A percentile compares a stretch with the other conserved stretches of the same genome.
Evolutionary conservation across 1,284 basidiomycete species (phyloP).

Genomic region (Pterula multifida): DNA sequence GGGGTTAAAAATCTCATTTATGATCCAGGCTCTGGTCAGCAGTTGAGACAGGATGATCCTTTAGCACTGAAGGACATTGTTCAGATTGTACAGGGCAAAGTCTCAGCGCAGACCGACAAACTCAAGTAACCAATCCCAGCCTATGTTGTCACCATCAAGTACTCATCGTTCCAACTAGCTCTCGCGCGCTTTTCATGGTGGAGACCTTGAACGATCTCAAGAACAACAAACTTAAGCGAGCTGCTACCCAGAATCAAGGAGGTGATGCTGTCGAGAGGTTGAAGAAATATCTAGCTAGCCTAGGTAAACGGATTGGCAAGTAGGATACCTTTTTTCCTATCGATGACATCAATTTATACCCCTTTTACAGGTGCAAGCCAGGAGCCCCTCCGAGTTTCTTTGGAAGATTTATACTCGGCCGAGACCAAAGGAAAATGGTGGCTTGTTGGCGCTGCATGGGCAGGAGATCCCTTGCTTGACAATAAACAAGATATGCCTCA

Average conservation of each 20-base stretch:
- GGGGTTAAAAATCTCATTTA: not conserved
- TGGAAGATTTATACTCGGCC: constrained; percentile 79
- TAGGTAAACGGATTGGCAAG: constrained; percentile 64
- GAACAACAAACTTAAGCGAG: constrained; percentile 77
- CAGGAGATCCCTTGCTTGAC: constrained; percentile 79
- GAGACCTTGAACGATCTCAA: constrained; percentile 85
- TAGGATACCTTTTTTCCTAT: constrained; percentile 34
- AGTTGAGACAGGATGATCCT: constrained; percentile 81
- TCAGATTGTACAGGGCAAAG: constrained; percentile 68
- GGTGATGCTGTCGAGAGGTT: constrained; percentile 69
- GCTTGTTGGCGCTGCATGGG: constrained; percentile 96
- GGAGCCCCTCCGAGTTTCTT: constrained; percentile 74
- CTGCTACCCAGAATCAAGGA: constrained; percentile 46
- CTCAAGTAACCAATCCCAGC: constrained; percentile 39
- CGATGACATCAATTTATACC: not conserved
- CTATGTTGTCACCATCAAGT: not conserved
- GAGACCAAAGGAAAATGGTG: constrained; percentile 96
- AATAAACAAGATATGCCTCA: constrained; percentile 26
- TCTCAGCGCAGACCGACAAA: constrained; percentile 39
- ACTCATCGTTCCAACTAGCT: constrained; percentile 29
- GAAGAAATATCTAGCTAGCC: constrained; percentile 71
- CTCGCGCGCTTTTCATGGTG: constrained; percentile 84
- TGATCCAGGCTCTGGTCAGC: constrained; percentile 68
- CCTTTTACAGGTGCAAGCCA: constrained; percentile 53
- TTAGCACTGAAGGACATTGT: constrained; percentile 79